Evolutionary conservation across 805 yeast genomes (phyloP).

Genomic region (Candida suzukii): DNA sequence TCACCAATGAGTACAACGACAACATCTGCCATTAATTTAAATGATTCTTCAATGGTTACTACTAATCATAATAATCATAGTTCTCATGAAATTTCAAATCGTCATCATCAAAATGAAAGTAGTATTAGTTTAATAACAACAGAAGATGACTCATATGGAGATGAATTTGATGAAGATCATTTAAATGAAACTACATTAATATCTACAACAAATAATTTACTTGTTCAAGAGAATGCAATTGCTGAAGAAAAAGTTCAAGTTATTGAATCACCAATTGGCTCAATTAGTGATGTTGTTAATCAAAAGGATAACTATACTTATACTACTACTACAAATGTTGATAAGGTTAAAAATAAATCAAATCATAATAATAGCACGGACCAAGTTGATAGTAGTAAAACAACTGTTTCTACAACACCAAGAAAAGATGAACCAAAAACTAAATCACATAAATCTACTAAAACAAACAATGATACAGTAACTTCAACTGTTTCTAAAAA

Average conservation of each 20-base stretch:
- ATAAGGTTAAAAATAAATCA: constrained; percentile 1
- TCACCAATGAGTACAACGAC: not conserved
- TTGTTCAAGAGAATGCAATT: not conserved
- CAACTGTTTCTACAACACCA: too few relatives aligned
- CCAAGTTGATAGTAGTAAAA: too few relatives aligned
- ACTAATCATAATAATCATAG: too few relatives aligned
- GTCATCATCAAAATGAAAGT: not conserved
- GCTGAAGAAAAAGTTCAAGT: not conserved
- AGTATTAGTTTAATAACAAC: not conserved
- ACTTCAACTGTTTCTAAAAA: constrained; percentile 1
- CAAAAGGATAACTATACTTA: too few relatives aligned
- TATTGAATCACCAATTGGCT: not conserved
- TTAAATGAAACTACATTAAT: too few relatives aligned
- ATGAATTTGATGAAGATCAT: not conserved
- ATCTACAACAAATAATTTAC: too few relatives aligned
- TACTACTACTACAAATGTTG: not conserved
- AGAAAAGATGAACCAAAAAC: too few relatives aligned
- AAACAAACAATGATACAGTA: not conserved
- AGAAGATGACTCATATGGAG: not conserved
- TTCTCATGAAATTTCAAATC: not conserved
- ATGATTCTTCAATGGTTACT: too few relatives aligned
- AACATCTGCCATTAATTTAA: not conserved
- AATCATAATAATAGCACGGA: too few relatives aligned
- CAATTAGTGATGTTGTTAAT: not conserved
- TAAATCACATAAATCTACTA: too few relatives aligned